Evolutionary conservation across 805 yeast genomes (phyloP), one percentile per base, ranked within the genome.

Genomic region (Candida pseudofarinosa): DNA sequence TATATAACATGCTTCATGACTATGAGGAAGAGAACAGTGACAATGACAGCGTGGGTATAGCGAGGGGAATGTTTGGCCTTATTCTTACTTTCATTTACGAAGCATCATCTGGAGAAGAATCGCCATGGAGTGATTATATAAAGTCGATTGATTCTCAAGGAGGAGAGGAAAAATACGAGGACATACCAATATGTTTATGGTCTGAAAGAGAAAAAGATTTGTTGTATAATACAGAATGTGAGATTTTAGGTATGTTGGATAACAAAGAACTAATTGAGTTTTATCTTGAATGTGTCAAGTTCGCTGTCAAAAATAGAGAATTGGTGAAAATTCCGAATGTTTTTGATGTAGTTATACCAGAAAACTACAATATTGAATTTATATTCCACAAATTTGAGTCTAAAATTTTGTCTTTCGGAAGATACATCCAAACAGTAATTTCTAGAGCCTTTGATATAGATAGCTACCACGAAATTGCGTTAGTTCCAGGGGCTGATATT

Each of bases 401-500:
- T 15, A 50, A 56, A 34, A 76, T 77, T 42, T 51, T 59, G 6
- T 58, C 59, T 14, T 86, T 87, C 49, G 80, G 85, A 2, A 73
- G 79, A 4, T 69, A 72, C 2, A 79, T 79, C 4, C 77, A 74
- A 53, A 76, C 83, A 0, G 73, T 88, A 13, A 80, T 90, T 0
- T 79, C 93, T 1, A 73, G 97, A 47, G 89, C 90, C 1, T 90
- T 91, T 59, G 81, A 80, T 33, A 78, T 90, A 20, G 98, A 91
- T 60, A 71, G 72, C 39, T 89, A 62, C 56, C 88, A 84, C 52
- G 85, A 81, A 26, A 70, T 83, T 23, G 88, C 86, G 0, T 65
- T 91, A 39, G 96, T 90, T 18, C 97, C 97, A 0, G 87, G 89
- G 13, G 97, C 97, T 0, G 96, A 90, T 62, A 65, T 91, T 30